A percentile compares a stretch with the other conserved stretches of the same genome.
Evolutionary conservation across 2,329 filamentous ascomycete genomes (phyloP).

Genomic region (Talaromyces sp.): DNA sequence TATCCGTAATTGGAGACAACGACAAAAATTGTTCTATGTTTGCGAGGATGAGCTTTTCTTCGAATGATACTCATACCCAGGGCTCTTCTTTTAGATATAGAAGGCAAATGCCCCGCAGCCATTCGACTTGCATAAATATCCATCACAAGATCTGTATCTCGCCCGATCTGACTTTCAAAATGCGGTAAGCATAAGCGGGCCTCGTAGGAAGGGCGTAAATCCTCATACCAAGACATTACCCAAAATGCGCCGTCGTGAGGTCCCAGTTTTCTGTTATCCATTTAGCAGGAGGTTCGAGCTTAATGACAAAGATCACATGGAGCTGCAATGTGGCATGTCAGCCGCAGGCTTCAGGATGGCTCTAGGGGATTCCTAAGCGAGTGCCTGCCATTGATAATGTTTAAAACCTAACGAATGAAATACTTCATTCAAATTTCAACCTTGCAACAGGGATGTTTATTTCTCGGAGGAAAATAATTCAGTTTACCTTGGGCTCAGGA

Average conservation of each 20-base stretch:
- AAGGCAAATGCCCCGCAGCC: neutral
- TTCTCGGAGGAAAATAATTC: neutral
- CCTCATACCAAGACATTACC: neutral
- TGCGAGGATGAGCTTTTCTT: neutral
- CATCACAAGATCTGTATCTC: neutral
- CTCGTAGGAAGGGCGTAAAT: neutral
- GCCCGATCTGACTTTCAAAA: neutral
- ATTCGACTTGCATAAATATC: neutral
- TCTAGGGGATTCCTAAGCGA: neutral
- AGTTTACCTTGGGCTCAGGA: neutral
- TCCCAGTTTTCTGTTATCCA: neutral
- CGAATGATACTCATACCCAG: neutral
- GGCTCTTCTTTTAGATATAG: neutral
- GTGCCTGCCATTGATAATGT: neutral
- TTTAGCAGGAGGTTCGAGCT: neutral
- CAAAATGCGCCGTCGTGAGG: neutral
- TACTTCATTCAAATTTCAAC: neutral
- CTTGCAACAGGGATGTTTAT: neutral
- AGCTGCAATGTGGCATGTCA: constrained; percentile 2
- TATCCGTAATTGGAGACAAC: constrained; percentile 1
- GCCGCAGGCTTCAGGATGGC: neutral
- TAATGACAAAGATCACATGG: neutral
- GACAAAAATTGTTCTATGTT: neutral
- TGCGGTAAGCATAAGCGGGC: neutral
- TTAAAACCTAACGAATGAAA: constrained; percentile 14